Conservation (phyloP, 2,329 filamentous ascomycete genomes). For the Trichoderma polysporum region DNA sequence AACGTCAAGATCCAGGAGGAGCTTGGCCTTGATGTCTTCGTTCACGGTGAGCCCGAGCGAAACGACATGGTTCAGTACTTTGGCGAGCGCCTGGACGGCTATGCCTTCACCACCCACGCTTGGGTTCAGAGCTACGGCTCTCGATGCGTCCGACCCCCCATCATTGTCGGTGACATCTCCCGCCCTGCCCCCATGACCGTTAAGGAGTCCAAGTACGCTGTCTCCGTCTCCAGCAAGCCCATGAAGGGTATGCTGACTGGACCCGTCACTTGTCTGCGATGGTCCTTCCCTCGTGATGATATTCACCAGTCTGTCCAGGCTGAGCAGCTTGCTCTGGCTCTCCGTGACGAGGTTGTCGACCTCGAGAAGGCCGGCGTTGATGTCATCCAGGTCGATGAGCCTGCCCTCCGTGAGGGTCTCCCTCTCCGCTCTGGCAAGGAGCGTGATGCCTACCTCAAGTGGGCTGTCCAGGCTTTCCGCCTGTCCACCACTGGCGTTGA, state of each 20-base stretch:
- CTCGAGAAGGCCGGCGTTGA: constrained; percentile 95
- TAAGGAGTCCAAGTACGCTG: constrained; percentile 99
- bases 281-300: constrained; percentile 99
- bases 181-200: constrained; percentile 97
- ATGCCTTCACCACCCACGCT: constrained; percentile 97
- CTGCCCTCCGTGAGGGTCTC: constrained; percentile 98
- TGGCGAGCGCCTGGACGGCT: constrained; percentile 93
- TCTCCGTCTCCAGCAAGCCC: constrained; percentile 93
- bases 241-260: constrained; percentile 99
- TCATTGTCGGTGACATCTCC: constrained; percentile 98
- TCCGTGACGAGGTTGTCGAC: constrained; percentile 97
- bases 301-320: constrained; percentile 99
- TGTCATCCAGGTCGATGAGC: constrained; percentile 99
- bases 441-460: constrained; percentile 93
- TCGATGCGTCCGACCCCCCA: constrained; percentile 95
- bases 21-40: constrained; percentile 93
- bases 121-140: constrained; percentile 99
- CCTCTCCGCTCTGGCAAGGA: constrained; percentile 91
- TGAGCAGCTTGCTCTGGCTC: constrained; percentile 95
- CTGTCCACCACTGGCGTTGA: constrained; percentile 89
- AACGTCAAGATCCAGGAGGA: constrained; percentile 97
- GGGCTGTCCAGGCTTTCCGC: constrained; percentile 98
- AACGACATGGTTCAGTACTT: constrained; percentile 99
- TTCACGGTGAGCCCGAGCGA: constrained; percentile 98
- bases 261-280: constrained; percentile 96